A percentile compares a stretch with the other conserved stretches of the same genome.
These are phyloP conservation scores for Fonsecaea multimorphosa DNA, from an alignment of 2,329 filamentous ascomycete genomes.

Conservation along the genomic window DNA sequence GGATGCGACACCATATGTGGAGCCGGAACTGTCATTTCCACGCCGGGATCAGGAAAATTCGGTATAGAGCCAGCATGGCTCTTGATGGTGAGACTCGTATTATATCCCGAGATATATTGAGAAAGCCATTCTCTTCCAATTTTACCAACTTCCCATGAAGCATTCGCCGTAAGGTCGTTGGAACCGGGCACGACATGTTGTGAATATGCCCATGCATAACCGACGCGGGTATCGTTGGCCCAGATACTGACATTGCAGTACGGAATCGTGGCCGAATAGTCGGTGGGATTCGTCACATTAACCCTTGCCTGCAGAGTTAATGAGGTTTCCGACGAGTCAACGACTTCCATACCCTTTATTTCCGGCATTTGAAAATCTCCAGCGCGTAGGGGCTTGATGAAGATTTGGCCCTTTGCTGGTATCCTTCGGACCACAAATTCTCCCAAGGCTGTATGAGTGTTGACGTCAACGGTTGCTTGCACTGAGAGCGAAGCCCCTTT, in stretches of 20 bases:
- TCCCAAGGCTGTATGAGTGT: slow-evolving; percentile 81
- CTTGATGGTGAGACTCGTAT: slow-evolving; percentile 77
- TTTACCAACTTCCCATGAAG: slow-evolving; percentile 74
- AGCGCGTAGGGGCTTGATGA: slow-evolving; percentile 73
- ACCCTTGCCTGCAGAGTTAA: slow-evolving; percentile 73
- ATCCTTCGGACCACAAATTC: slow-evolving; percentile 80
- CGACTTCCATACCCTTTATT: slow-evolving; percentile 72
- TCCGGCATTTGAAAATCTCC: slow-evolving; percentile 61
- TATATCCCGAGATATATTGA: slow-evolving; percentile 84
- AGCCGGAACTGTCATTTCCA: slow-evolving; percentile 71
- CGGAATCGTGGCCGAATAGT: slow-evolving; percentile 82
- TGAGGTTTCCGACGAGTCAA: slow-evolving; percentile 73
- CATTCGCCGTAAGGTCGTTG: slow-evolving; percentile 73
- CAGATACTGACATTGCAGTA: slow-evolving; percentile 77
- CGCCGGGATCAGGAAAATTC: slow-evolving; percentile 71
- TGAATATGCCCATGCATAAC: slow-evolving; percentile 69
- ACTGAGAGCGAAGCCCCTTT: slow-evolving; percentile 74
- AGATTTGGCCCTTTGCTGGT: slow-evolving; percentile 81
- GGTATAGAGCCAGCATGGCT: slow-evolving; percentile 77
- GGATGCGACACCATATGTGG: slow-evolving; percentile 68
- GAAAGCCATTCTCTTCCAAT: slow-evolving; percentile 78
- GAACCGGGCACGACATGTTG: slow-evolving; percentile 72
- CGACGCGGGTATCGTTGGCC: slow-evolving; percentile 75
- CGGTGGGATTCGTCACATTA: slow-evolving; percentile 89
- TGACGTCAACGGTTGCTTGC: slow-evolving; percentile 79